Base-by-base conservation (phyloP, 2,329 filamentous ascomycete genomes). In the Paradendryphiella salina region DNA sequence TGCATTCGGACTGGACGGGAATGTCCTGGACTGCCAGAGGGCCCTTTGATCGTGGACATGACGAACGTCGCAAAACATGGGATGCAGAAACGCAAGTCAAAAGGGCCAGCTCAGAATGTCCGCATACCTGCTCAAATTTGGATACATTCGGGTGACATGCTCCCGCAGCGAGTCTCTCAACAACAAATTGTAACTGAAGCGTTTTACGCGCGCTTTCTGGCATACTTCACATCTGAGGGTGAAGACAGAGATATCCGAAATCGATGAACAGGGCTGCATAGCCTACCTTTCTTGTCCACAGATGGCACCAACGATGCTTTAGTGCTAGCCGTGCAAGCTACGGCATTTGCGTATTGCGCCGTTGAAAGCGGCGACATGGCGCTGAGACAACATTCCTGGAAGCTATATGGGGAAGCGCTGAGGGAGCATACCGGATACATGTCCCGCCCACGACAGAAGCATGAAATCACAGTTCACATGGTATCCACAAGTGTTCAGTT, bases 1-100 rank as follows among this genome's bases (percentile, higher is more conserved):
- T 70, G 67, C 42, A 57, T 55, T n/a, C 55, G 59, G 5, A 58
- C 56, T 4, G 56, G 58, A 7, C 56, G 56, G 15, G 7, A 52
- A 31, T 71, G 68, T 41, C 64, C 68, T 9, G 68, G 66, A 32
- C 50, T 64, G 5, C 37, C 57, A 9, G 51, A 62, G 10, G 67
- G 68, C 9, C 61, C 62, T 7, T 42, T 72, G 14, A 63, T 71
- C 20, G 55, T 71, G 39, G 68, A 71, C 35, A 70, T 71, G 65
- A 65, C 60, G 13, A 40, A 45, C 4, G 45, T 36, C 1, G 53
- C 58, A 14, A 59, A 52, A 33, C 18, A 54, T 10, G 59, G 59
- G 8, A 59, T 56, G 54, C 56, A 53, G 37, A 57, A 54, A 38
- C 52, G 49, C 32, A 41, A 41, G 35, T 18, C 11, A 14, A 44